Conservation (phyloP, 1,284 basidiomycete genomes). For the Cutaneotrichosporon daszewskae region DNA sequence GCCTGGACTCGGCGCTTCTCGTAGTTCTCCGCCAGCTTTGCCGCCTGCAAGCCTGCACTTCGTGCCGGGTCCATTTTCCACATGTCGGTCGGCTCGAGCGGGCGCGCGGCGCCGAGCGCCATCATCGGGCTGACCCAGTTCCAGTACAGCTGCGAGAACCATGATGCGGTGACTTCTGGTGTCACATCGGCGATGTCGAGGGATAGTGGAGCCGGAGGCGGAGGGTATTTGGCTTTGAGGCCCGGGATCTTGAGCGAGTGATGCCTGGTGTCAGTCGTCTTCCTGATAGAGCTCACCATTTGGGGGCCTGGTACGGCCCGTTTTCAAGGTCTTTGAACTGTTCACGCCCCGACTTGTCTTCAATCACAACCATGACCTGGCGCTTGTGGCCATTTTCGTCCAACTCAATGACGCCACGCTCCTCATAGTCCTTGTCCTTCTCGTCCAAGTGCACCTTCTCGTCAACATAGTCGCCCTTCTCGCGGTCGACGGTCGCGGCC, state of each 20-base stretch:
- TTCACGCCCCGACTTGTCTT: conserved; percentile 37
- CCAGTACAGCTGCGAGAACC: conserved; percentile 56
- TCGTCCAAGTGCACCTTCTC: conserved; percentile 4
- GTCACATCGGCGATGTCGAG: conserved; percentile 55
- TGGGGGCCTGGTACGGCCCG: conserved; percentile 39
- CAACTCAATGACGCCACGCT: conserved; percentile 17
- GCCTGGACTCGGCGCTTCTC: conserved; percentile 58
- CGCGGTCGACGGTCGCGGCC: background rate
- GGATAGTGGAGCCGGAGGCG: conserved; percentile 53
- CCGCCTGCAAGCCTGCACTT: conserved; percentile 59
- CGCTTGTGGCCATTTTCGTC: conserved; percentile 29
- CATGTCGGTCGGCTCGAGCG: conserved; percentile 76
- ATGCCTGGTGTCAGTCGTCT: conserved; percentile 26
- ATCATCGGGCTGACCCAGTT: conserved; percentile 72
- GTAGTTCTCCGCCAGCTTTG: conserved; percentile 61
- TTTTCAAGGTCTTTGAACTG: conserved; percentile 31
- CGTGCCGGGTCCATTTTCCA: conserved; percentile 62
- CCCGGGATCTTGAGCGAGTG: conserved; percentile 47
- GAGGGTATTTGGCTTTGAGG: conserved; percentile 42
- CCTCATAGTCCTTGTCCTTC: conserved; percentile 9
- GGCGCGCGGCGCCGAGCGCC: conserved; percentile 56
- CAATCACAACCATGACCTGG: conserved; percentile 37
- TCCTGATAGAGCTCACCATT: conserved; percentile 32
- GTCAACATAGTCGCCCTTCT: background rate
- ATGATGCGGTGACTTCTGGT: conserved; percentile 54